A percentile compares a stretch with the other conserved stretches of the same genome.
Evolutionary conservation across 306 rosid species (phyloP).

Genomic region (Oemleria cerasiformis): DNA sequence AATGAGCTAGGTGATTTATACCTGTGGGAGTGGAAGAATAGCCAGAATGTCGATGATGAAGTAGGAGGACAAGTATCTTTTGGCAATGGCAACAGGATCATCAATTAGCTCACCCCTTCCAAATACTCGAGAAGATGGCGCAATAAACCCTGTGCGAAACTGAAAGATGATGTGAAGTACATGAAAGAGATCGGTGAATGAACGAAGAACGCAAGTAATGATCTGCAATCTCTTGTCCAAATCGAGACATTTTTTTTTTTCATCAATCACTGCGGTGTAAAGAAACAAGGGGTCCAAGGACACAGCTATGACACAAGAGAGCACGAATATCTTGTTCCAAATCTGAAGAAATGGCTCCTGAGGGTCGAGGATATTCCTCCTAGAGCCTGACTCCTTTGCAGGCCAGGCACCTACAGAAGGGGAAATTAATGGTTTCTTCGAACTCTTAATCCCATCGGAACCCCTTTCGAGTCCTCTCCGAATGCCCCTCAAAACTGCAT

Average conservation of each 20-base stretch:
- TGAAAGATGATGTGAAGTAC: constrained; percentile 65
- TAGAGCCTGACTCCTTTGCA: constrained; percentile 21
- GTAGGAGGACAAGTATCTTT: constrained; percentile 57
- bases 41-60: constrained; percentile 78
- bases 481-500: constrained; percentile 21
- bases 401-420: constrained; percentile 28
- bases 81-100: constrained; percentile 56
- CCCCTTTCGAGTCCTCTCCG: constrained; percentile 22
- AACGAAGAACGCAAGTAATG: constrained; percentile 63
- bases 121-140: constrained; percentile 81
- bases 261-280: constrained; percentile 53
- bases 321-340: constrained; percentile 84
- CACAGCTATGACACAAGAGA: constrained; percentile 68
- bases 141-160: constrained; percentile 79
- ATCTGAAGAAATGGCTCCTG: constrained; percentile 70
- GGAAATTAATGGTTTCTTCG: constrained; percentile 8
- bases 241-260: constrained; percentile 29
- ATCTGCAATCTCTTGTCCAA: constrained; percentile 39
- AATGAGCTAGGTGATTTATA: constrained; percentile 8
- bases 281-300: constrained; percentile 82
- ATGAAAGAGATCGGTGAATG: constrained; percentile 74
- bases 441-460: constrained; percentile 26
- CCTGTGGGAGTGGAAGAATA: constrained; percentile 91
- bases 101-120: constrained; percentile 73
- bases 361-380: constrained; percentile 61